Evolutionary conservation across 257 asterid species (phyloP).

Genomic region (Rubia yunnanensis): DNA sequence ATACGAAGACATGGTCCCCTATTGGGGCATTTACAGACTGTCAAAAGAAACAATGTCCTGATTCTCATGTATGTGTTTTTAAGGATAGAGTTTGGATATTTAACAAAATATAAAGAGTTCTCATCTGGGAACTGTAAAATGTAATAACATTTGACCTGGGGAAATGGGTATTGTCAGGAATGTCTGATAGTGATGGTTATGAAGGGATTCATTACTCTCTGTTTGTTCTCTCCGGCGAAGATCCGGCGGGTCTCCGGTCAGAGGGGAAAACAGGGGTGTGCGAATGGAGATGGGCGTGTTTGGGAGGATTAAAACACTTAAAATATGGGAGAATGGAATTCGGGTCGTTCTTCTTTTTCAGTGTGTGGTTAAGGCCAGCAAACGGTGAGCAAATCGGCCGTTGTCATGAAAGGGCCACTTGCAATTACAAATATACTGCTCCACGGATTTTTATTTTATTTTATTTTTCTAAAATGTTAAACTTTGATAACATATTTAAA

Average conservation of each 20-base stretch:
- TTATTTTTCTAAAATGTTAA: no score
- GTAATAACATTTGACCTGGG: constrained; percentile 26
- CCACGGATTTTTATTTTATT: no score
- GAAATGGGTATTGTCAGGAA: constrained; percentile 35
- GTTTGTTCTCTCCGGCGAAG: constrained; percentile 13
- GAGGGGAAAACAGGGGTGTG: constrained; percentile 22
- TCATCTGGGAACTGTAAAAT: constrained; percentile 13
- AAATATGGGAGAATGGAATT: no score
- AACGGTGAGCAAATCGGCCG: background rate
- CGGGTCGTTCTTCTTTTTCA: constrained; percentile 14
- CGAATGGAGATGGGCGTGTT: background rate
- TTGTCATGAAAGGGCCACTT: constrained; percentile 2
- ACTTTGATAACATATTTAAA: no score
- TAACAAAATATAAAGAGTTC: constrained; percentile 5
- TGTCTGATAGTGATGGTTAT: constrained; percentile 25
- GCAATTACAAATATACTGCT: no score
- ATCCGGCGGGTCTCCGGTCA: background rate
- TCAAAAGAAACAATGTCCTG: constrained; percentile 44
- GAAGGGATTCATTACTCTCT: constrained; percentile 18
- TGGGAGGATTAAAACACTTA: background rate
- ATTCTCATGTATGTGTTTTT: constrained; percentile 40
- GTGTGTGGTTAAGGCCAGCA: constrained; percentile 11
- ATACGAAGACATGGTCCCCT: constrained; percentile 48
- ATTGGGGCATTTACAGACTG: constrained; percentile 52
- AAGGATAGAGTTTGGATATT: constrained; percentile 31